A percentile compares a stretch with the other conserved stretches of the same genome.
phyloP scores from a whole-genome alignment of 805 yeast species.

The Lipomyces starkeyi region DNA sequence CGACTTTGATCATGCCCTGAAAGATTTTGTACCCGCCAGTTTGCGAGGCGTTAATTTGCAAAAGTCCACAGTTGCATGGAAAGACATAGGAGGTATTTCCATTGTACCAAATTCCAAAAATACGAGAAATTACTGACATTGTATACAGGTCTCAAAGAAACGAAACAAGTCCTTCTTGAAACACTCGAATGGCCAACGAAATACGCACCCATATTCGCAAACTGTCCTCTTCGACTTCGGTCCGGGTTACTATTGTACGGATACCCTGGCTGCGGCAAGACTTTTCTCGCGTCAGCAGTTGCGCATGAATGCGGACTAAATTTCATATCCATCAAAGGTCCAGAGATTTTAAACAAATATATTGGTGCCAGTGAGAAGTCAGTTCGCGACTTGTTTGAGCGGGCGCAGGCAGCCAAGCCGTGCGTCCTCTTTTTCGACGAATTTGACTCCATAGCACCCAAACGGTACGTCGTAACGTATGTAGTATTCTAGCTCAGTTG shows the following conservation, averaged over 20 bases:
- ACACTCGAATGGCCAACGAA: slow-evolving; percentile 97
- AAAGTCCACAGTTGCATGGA: slow-evolving; percentile 77
- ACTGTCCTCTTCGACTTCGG: slow-evolving; percentile 83
- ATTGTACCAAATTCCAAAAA: background rate
- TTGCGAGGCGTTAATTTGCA: slow-evolving; percentile 86
- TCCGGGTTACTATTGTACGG: slow-evolving; percentile 93
- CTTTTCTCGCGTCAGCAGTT: slow-evolving; percentile 88
- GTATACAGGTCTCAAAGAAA: slow-evolving; percentile 60
- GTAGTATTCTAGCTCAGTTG: background rate
- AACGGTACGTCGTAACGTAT: slow-evolving; percentile 55
- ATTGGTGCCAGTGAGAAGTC: slow-evolving; percentile 98
- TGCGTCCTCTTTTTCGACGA: slow-evolving; percentile 93
- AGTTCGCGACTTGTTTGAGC: slow-evolving; percentile 87
- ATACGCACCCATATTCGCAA: slow-evolving; percentile 91
- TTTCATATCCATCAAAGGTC: slow-evolving; percentile 92
- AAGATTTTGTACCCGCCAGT: slow-evolving; percentile 77
- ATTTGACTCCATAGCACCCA: slow-evolving; percentile 96
- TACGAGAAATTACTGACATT: background rate
- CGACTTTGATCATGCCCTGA: slow-evolving; percentile 62
- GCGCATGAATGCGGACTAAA: slow-evolving; percentile 93
- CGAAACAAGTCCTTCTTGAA: slow-evolving; percentile 77
- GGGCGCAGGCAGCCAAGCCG: slow-evolving; percentile 94
- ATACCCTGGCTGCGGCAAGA: slow-evolving; percentile 97
- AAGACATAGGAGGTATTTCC: slow-evolving; percentile 77
- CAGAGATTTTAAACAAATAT: slow-evolving; percentile 91